phyloP scores from a whole-genome alignment of 352 stramenopile genomes.

The Blastocystis sp. region DNA sequence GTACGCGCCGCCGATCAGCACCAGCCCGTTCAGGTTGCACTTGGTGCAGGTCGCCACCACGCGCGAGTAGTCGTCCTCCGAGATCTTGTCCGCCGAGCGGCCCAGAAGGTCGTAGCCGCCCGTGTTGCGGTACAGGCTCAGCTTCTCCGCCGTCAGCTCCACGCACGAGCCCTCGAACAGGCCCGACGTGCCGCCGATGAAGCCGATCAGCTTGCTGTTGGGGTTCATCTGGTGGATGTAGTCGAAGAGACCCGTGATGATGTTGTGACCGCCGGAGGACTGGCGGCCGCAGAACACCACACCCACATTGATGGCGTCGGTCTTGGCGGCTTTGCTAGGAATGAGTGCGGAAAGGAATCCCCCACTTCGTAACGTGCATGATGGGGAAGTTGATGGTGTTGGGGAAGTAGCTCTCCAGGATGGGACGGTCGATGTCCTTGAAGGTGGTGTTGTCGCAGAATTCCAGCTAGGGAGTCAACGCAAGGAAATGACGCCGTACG shows the following conservation, averaged over 20 bases:
- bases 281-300: conserved; percentile 74
- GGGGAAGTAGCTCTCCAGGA: conserved; percentile 24
- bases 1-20: conserved; percentile 73
- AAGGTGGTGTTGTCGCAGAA: conserved; percentile 59
- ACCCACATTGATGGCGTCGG: conserved; percentile 68
- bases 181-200: conserved; percentile 65
- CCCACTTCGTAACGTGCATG: conserved; percentile 12
- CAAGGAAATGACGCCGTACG: background rate
- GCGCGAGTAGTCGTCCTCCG: conserved; percentile 24
- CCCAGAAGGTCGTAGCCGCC: conserved; percentile 74
- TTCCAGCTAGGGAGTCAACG: background rate
- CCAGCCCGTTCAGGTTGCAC: conserved; percentile 73
- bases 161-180: conserved; percentile 59
- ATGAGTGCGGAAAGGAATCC: background rate
- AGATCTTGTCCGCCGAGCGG: conserved; percentile 73
- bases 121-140: conserved; percentile 71
- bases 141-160: conserved; percentile 68
- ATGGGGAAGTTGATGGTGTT: background rate
- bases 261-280: conserved; percentile 73
- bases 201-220: conserved; percentile 64
- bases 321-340: background rate
- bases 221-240: conserved; percentile 56
- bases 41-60: conserved; percentile 23
- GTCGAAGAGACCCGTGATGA: conserved; percentile 72
- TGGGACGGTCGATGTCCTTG: conserved; percentile 41